Percentiles rank a stretch among this genome's conserved stretches.
These are phyloP conservation scores for Nothophoma quercina DNA, from an alignment of 2,329 filamentous ascomycete genomes.

Conservation along the genomic window DNA sequence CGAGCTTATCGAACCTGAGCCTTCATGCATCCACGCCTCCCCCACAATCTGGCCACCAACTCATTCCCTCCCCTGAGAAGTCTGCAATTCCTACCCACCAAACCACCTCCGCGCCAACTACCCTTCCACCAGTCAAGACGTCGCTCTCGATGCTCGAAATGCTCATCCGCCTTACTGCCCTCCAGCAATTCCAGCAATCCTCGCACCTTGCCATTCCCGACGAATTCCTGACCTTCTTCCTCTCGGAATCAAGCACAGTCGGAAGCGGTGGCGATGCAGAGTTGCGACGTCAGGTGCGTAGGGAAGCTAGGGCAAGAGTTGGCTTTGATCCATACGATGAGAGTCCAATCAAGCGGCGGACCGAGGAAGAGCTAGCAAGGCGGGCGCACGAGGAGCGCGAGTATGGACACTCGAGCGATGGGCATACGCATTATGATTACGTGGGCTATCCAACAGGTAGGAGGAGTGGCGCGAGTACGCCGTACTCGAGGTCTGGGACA, in stretches of 20 bases:
- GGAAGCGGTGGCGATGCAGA: constrained; percentile 70
- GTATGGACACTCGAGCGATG: neutral
- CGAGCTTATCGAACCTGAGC: constrained; percentile 57
- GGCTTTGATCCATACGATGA: constrained; percentile 78
- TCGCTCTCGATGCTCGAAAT: constrained; percentile 86
- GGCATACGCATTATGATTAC: constrained; percentile 35
- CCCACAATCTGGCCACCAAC: constrained; percentile 12
- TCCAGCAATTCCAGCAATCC: constrained; percentile 91
- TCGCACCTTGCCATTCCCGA: constrained; percentile 91
- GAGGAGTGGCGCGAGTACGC: constrained; percentile 5
- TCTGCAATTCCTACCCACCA: constrained; percentile 19
- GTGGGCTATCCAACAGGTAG: constrained; percentile 38
- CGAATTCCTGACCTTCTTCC: constrained; percentile 87
- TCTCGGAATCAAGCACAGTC: constrained; percentile 72
- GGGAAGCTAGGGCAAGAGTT: constrained; percentile 67
- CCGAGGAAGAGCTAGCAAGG: constrained; percentile 72
- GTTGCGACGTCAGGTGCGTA: constrained; percentile 65
- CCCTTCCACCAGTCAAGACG: constrained; percentile 64
- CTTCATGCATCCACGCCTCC: constrained; percentile 42
- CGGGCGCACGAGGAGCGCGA: constrained; percentile 23
- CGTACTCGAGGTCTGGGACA: constrained; percentile 28
- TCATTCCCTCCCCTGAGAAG: constrained; percentile 38
- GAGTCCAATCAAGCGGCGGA: constrained; percentile 70
- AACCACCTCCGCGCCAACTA: constrained; percentile 20
- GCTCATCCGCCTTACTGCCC: constrained; percentile 81